phyloP scores from a whole-genome alignment of 306 rosid genomes.

The Boehmeria nivea region DNA sequence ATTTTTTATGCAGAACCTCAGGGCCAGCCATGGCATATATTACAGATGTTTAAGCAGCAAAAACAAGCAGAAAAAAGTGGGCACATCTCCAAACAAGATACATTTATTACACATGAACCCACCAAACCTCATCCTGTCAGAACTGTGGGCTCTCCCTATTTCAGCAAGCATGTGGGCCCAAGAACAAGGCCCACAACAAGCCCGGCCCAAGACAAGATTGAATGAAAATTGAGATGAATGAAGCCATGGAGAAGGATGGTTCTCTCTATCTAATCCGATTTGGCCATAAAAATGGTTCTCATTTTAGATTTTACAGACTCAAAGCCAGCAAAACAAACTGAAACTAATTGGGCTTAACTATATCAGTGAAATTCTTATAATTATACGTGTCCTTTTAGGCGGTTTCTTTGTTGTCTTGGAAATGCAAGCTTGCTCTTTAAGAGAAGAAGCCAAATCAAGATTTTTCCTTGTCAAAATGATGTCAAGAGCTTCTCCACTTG shows the following conservation, averaged over 20 bases:
- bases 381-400: neutral
- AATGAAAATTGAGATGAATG: no score
- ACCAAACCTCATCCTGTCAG: neutral
- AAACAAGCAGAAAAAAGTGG: no score
- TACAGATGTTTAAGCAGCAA: no score
- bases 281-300: no score
- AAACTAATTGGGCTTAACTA: neutral
- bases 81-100: neutral
- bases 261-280: no score
- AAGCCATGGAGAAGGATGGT: no score
- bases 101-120: constrained; percentile 4
- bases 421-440: constrained; percentile 2
- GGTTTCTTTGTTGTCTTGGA: neutral
- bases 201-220: no score
- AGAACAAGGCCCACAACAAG: neutral
- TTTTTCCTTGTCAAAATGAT: neutral
- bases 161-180: neutral
- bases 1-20: no score
- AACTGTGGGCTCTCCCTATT: neutral
- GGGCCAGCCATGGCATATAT: no score
- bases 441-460: neutral
- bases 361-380: neutral
- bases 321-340: no score
- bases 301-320: no score
- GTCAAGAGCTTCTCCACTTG: constrained; percentile 57